Evolutionary conservation across 2,329 filamentous ascomycete species (phyloP), one percentile per base, ranked within the genome.

Genomic region (Fusarium domesticum): DNA sequence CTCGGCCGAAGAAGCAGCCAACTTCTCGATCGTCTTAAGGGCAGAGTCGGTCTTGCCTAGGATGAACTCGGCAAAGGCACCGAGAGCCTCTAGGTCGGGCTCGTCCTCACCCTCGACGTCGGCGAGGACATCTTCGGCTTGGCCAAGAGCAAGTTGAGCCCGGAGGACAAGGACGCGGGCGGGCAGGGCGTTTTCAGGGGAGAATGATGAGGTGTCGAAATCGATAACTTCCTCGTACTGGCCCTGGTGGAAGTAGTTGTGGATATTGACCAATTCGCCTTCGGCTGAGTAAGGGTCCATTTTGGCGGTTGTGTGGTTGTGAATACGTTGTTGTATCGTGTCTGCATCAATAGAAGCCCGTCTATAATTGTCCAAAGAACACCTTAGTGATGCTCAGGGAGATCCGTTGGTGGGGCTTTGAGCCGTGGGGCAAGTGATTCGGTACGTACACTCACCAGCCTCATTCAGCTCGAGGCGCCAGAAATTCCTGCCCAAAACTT

Each of bases 161-260:
- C 93, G 88, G 52, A 92, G 81, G 64, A 85, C 77, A 43, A 97
- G 81, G 35, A 96, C 73, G 46, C 84, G 84, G 32, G 88, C 87
- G 33, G 89, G 81, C 12, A 90, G 76, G 36, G 77, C 76, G 71
- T 96, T 96, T 60, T 86, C 82, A 52, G 83, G 58, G 35, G 88
- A 93, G 63, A 97, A 85, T 47, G 83, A 76, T 6, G 85, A 83
- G 34, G 83, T 85, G 69, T 95, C 86, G 71, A 90, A 95, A 72
- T 93, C 85, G 69, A 95, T 70, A 53, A 95, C 91, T 63, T 85
- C 77, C 63, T 88, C 80, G 77, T 89, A 96, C 75, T 95, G 91
- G 64, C 88, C 90, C 68, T 85, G 81, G 67, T 85, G 78, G 71
- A 85, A 86, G 70, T 81, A 69, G 69, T 80, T 85, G 72, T 85